These are phyloP conservation scores for Suillus occidentalis DNA, from an alignment of 768 basidiomycete species.

Conservation along the genomic window DNA sequence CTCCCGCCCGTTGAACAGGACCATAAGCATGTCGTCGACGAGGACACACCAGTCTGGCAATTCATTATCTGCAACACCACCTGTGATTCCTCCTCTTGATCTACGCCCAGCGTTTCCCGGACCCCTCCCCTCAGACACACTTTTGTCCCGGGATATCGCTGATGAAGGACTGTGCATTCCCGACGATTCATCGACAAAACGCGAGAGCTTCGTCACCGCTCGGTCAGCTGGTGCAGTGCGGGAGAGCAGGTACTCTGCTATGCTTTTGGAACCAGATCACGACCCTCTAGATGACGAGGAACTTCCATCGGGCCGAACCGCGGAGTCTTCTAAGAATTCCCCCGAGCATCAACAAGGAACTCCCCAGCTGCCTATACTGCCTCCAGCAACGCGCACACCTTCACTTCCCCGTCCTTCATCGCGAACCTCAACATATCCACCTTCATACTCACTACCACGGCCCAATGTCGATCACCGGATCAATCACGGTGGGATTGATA, in stretches of 20 bases:
- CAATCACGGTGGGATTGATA: conserved; percentile 16
- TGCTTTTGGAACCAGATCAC: conserved; percentile 20
- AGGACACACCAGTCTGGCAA: conserved; percentile 51
- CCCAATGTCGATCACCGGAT: conserved; percentile 19
- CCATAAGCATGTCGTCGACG: conserved; percentile 63
- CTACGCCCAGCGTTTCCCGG: conserved; percentile 53
- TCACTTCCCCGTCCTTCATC: conserved; percentile 19
- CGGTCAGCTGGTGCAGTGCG: conserved; percentile 21
- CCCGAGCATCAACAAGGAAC: not conserved
- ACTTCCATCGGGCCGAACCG: conserved; percentile 17
- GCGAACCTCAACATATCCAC: conserved; percentile 23
- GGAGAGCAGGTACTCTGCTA: conserved; percentile 33
- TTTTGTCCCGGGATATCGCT: conserved; percentile 20
- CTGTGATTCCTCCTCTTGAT: conserved; percentile 60
- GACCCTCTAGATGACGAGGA: conserved; percentile 17
- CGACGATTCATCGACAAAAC: conserved; percentile 45
- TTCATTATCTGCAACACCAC: conserved; percentile 38
- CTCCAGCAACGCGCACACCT: conserved; percentile 13
- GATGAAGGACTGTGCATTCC: conserved; percentile 27
- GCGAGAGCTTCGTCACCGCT: conserved; percentile 60
- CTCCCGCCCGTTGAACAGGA: conserved; percentile 63
- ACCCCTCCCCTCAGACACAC: conserved; percentile 27
- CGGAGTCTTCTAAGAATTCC: conserved; percentile 10
- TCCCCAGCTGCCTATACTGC: conserved; percentile 5
- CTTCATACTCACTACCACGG: conserved; percentile 23